Evolutionary conservation across 306 rosid species (phyloP).

Genomic region (Prunus salicina): DNA sequence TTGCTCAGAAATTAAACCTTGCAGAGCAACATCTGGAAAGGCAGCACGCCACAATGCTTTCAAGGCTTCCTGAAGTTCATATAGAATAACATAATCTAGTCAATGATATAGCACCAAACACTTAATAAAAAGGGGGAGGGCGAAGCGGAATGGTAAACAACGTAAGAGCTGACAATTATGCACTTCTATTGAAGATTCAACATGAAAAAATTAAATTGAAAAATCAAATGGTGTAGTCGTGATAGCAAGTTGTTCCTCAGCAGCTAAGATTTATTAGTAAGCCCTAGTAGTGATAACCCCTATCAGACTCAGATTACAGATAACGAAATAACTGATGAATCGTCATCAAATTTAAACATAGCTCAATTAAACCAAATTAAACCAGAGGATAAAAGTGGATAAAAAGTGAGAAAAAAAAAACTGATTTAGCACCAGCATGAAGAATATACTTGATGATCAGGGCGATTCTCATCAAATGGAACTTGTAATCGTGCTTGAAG

Average conservation of each 20-base stretch:
- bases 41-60: slow-evolving; percentile 76
- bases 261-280: neutral
- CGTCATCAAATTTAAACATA: neutral
- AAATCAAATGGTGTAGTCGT: neutral
- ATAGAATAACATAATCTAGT: slow-evolving; percentile 6
- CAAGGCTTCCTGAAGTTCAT: slow-evolving; percentile 63
- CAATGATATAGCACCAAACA: neutral
- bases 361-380: neutral
- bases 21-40: slow-evolving; percentile 68
- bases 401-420: neutral
- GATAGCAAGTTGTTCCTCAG: neutral
- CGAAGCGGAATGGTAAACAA: neutral
- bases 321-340: neutral
- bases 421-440: slow-evolving; percentile 15
- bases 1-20: slow-evolving; percentile 79
- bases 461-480: slow-evolving; percentile 68
- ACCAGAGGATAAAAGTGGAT: neutral
- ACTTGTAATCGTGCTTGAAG: slow-evolving; percentile 78
- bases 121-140: neutral
- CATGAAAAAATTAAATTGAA: neutral
- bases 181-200: neutral
- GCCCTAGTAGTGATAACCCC: neutral
- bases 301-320: neutral
- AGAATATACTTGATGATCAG: slow-evolving; percentile 73
- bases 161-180: neutral